Evolutionary conservation across 164 flowering plant species (phyloP).

Genomic region (Saururus chinensis): DNA sequence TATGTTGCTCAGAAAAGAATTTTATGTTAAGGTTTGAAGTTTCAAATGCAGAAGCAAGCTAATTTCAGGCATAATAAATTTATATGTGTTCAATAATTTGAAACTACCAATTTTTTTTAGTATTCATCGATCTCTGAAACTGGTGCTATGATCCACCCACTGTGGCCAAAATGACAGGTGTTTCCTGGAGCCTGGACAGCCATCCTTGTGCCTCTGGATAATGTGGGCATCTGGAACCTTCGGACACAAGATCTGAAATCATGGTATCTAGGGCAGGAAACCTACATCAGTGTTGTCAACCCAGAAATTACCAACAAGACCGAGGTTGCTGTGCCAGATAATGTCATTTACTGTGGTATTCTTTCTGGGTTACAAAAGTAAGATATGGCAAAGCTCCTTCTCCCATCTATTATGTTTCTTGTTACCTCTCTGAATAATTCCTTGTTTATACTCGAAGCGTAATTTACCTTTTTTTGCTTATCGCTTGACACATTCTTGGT

Average conservation of each 20-base stretch:
- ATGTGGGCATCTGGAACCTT: slow-evolving; percentile 88
- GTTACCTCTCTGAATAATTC: background rate
- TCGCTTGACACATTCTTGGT: background rate
- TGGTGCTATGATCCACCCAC: background rate
- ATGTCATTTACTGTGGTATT: slow-evolving; percentile 62
- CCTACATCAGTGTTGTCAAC: slow-evolving; percentile 61
- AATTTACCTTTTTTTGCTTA: too few relatives aligned
- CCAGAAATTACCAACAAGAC: slow-evolving; percentile 48
- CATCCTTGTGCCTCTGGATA: slow-evolving; percentile 72
- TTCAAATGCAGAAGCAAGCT: too few relatives aligned
- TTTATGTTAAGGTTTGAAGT: too few relatives aligned
- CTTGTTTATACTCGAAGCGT: background rate
- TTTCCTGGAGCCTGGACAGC: slow-evolving; percentile 98
- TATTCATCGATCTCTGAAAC: background rate
- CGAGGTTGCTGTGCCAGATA: slow-evolving; percentile 58
- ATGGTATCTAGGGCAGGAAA: slow-evolving; percentile 97
- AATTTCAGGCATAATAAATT: too few relatives aligned
- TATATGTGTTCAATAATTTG: too few relatives aligned
- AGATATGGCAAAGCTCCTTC: slow-evolving; percentile 10
- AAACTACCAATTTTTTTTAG: background rate
- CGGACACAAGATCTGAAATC: slow-evolving; percentile 69
- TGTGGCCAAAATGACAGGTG: slow-evolving; percentile 35
- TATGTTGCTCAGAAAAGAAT: too few relatives aligned
- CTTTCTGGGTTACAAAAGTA: slow-evolving; percentile 77
- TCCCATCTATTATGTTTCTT: background rate